These are phyloP conservation scores for Apiospora aurea DNA, from an alignment of 2,329 filamentous ascomycete species.

Conservation along the genomic window DNA sequence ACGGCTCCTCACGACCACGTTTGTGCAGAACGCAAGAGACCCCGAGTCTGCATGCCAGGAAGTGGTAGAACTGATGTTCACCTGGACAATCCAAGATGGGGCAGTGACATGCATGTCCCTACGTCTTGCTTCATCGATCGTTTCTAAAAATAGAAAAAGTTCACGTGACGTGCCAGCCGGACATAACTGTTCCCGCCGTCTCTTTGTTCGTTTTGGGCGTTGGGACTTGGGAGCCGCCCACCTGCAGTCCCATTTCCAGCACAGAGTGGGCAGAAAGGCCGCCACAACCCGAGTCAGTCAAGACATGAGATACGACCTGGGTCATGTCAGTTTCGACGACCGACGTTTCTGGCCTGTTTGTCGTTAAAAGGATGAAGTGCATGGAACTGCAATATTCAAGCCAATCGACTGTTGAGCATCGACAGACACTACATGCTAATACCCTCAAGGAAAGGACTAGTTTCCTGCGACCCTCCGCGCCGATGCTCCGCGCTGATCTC, in stretches of 20 bases:
- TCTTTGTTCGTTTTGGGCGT: neutral
- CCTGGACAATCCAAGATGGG: neutral
- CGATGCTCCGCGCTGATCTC: slow-evolving; percentile 3
- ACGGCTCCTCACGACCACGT: neutral
- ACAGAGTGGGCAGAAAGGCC: neutral
- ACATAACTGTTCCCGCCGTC: neutral
- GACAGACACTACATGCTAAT: neutral
- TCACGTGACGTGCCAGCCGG: neutral
- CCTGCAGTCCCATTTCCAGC: neutral
- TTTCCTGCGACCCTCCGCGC: neutral
- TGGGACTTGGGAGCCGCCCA: neutral
- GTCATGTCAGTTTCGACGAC: neutral
- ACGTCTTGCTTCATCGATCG: too few relatives aligned
- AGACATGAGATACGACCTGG: neutral
- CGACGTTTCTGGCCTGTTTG: neutral
- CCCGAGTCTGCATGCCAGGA: neutral
- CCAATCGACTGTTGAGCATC: neutral
- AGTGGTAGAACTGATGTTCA: neutral
- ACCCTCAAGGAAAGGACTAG: neutral
- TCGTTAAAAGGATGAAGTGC: neutral
- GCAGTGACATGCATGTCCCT: neutral
- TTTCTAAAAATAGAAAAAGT: neutral
- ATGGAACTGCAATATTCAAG: neutral
- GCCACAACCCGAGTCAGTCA: slow-evolving; percentile 1
- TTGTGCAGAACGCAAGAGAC: neutral